These are phyloP conservation scores for Podila horticola DNA, from an alignment of 192 early-diverging fungal genomes.

Conservation along the genomic window DNA sequence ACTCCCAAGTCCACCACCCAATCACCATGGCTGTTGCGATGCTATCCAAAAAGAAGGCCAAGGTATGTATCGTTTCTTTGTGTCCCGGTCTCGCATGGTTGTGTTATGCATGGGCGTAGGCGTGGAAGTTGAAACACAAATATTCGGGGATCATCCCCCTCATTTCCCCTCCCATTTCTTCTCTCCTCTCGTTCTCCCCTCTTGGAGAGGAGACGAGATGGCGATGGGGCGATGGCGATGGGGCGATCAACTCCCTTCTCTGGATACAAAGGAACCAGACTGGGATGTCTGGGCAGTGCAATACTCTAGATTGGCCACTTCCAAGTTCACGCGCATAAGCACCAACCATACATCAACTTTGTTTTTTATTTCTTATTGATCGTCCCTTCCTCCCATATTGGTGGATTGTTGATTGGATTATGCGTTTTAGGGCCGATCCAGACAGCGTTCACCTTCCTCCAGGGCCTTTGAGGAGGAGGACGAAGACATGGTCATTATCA, in stretches of 20 bases:
- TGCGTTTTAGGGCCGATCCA: constrained; percentile 23
- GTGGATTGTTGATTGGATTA: no score
- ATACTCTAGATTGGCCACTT: no score
- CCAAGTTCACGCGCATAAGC: no score
- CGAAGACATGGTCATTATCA: constrained; percentile 44
- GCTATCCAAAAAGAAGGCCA: constrained; percentile 24
- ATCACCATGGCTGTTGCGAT: constrained; percentile 26
- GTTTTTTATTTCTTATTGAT: background rate
- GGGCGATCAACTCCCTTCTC: no score
- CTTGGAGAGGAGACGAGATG: no score
- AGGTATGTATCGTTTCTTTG: constrained; percentile 13
- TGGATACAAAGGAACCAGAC: no score
- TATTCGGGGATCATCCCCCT: background rate
- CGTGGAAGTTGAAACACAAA: constrained; percentile 1
- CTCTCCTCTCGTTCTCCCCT: no score
- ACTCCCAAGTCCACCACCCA: background rate
- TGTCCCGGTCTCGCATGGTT: background rate
- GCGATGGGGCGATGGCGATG: no score
- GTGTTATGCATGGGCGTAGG: background rate
- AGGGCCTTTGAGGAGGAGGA: constrained; percentile 35
- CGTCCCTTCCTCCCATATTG: background rate
- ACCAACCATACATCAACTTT: background rate
- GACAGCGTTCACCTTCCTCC: constrained; percentile 17
- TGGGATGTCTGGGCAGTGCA: no score
- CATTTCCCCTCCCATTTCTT: no score